phyloP scores from a whole-genome alignment of 169 alveolate genomes.

The Plasmodium gonderi region DNA sequence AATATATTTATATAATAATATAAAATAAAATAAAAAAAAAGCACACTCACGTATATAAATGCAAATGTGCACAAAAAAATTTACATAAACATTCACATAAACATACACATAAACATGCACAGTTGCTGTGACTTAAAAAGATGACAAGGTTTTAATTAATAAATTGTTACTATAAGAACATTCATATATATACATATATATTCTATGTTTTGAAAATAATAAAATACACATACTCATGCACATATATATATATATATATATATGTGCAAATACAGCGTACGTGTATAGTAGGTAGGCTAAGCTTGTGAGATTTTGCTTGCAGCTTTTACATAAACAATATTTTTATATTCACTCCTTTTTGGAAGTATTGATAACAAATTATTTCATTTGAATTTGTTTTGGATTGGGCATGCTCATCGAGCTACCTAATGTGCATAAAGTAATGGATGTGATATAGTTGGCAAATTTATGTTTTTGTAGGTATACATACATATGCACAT shows the following conservation, averaged over 20 bases:
- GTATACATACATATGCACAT: background rate
- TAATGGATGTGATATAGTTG: no score
- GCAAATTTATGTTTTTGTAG: background rate
- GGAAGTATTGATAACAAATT: background rate
- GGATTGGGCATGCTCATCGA: no score
- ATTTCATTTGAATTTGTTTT: background rate
- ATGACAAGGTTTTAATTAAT: background rate
- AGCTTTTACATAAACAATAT: constrained; percentile 6
- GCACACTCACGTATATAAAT: background rate
- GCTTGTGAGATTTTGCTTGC: background rate
- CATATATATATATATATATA: background rate
- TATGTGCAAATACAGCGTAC: background rate
- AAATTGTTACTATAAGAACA: background rate
- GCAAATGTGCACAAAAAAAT: no score
- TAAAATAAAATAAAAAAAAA: background rate
- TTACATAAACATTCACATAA: no score
- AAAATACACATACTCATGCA: background rate
- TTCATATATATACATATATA: background rate
- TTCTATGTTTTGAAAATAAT: background rate
- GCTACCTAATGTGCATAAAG: background rate
- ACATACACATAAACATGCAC: constrained; percentile 9
- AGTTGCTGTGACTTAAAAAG: background rate
- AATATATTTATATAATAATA: background rate
- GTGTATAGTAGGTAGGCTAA: background rate
- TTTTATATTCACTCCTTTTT: background rate